Conservation (phyloP, 2,329 filamentous ascomycete species). For the Juglanconis juglandina region DNA sequence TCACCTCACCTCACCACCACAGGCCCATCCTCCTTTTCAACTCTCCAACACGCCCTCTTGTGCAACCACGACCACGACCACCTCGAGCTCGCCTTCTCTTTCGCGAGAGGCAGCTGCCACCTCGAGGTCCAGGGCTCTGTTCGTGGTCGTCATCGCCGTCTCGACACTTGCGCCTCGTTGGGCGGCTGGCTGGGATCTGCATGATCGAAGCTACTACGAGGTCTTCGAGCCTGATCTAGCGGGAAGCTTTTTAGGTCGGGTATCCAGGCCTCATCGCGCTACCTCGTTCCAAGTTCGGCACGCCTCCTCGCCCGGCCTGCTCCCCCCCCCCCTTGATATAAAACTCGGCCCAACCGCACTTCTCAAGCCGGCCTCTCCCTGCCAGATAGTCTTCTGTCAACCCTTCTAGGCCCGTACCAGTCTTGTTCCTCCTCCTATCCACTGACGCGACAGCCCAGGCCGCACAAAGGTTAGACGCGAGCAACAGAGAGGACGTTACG, state of each 20-base stretch:
- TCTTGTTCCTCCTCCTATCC: slow-evolving; percentile 11
- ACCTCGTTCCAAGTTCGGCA: slow-evolving; percentile 11
- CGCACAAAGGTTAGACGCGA: slow-evolving; percentile 14
- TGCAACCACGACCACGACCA: slow-evolving; percentile 1
- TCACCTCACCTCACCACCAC: background rate
- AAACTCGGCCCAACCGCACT: slow-evolving; percentile 17
- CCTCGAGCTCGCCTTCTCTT: slow-evolving; percentile 7
- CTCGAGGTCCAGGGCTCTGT: slow-evolving; percentile 5
- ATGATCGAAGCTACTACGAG: slow-evolving; percentile 12
- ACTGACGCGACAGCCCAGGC: slow-evolving; percentile 15
- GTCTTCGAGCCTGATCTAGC: slow-evolving; percentile 16
- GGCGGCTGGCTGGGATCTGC: slow-evolving; percentile 14
- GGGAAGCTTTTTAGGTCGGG: slow-evolving; percentile 13
- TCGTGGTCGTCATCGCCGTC: slow-evolving; percentile 7
- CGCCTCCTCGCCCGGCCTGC: slow-evolving; percentile 14
- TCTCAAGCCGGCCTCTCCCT: slow-evolving; percentile 20
- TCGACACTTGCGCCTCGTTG: slow-evolving; percentile 8
- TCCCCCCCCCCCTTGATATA: slow-evolving; percentile 9
- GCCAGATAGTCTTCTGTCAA: slow-evolving; percentile 15
- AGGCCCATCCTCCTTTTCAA: background rate
- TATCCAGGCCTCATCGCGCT: slow-evolving; percentile 14
- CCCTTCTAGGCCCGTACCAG: slow-evolving; percentile 16
- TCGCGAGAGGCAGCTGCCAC: background rate
- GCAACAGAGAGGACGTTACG: slow-evolving; percentile 17
- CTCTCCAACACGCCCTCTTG: background rate